phyloP scores from a whole-genome alignment of 2,329 filamentous ascomycete species.

The Fusarium veterinarium region DNA sequence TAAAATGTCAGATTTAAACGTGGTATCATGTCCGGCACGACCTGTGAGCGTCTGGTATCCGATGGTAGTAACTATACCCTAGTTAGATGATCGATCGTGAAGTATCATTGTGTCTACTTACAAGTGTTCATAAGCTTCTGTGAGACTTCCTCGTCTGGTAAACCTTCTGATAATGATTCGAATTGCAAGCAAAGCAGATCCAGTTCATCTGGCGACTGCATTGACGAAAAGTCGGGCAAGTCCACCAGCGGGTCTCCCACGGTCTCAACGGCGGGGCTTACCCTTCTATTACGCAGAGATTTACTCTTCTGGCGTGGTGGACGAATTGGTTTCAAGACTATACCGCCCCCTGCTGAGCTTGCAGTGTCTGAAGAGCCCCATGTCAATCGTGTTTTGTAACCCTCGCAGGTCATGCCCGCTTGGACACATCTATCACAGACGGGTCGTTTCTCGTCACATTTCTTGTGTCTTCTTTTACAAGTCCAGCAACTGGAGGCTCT shows the following conservation, averaged over 20 bases:
- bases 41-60: neutral
- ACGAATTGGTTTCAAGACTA: slow-evolving; percentile 16
- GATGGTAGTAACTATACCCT: neutral
- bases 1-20: neutral
- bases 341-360: neutral
- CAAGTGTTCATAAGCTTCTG: neutral
- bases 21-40: neutral
- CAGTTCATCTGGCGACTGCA: neutral
- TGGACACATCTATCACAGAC: slow-evolving; percentile 21
- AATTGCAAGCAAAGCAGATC: neutral
- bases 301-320: neutral
- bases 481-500: slow-evolving; percentile 24
- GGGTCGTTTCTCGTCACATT: slow-evolving; percentile 24
- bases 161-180: neutral
- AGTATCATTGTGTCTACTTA: neutral
- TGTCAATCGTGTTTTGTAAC: slow-evolving; percentile 23
- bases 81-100: neutral
- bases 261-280: neutral
- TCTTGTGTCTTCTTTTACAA: slow-evolving; percentile 27
- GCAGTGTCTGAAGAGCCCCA: slow-evolving; percentile 13
- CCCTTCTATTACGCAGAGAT: neutral
- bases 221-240: neutral
- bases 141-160: neutral
- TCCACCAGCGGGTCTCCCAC: neutral
- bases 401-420: slow-evolving; percentile 21